Evolutionary conservation across 768 basidiomycete species (phyloP).

Genomic region (Pisolithus microcarpus): DNA sequence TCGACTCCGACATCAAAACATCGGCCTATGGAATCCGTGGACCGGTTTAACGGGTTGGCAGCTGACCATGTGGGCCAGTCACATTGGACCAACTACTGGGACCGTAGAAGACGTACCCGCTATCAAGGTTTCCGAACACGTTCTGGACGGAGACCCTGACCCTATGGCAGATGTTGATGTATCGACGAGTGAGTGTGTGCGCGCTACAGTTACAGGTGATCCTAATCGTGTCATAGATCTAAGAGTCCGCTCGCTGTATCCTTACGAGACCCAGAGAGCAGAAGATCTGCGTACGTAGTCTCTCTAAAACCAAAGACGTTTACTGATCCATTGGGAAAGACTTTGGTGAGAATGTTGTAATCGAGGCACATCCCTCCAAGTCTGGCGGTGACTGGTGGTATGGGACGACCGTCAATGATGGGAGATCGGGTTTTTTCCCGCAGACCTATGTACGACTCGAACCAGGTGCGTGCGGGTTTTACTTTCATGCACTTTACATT

Average conservation of each 20-base stretch:
- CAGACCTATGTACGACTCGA: slow-evolving; percentile 63
- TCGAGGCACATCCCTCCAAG: too few relatives aligned
- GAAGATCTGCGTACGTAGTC: slow-evolving; percentile 75
- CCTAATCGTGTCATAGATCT: slow-evolving; percentile 41
- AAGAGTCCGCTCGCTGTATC: slow-evolving; percentile 73
- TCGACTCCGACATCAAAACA: slow-evolving; percentile 20
- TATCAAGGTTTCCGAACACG: too few relatives aligned
- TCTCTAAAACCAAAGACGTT: neutral
- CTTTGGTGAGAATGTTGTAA: slow-evolving; percentile 72
- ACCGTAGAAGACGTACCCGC: too few relatives aligned
- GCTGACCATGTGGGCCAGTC: slow-evolving; percentile 47
- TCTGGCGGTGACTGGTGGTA: slow-evolving; percentile 90
- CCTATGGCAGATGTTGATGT: too few relatives aligned
- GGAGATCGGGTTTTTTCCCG: slow-evolving; percentile 86
- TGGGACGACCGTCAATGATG: slow-evolving; percentile 58
- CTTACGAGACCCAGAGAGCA: slow-evolving; percentile 77
- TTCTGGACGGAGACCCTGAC: too few relatives aligned
- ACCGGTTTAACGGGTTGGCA: slow-evolving; percentile 87
- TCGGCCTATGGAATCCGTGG: slow-evolving; percentile 70
- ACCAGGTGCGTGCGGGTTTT: slow-evolving; percentile 36
- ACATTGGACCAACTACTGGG: slow-evolving; percentile 35
- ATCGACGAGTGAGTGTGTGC: too few relatives aligned
- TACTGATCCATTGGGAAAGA: slow-evolving; percentile 32
- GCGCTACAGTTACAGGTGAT: too few relatives aligned
- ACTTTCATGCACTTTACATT: neutral